Percentiles rank a stretch among this genome's conserved stretches.
Conservation (phyloP, 2,329 filamentous ascomycete species). For the Lasiodiplodia sp. region DNA sequence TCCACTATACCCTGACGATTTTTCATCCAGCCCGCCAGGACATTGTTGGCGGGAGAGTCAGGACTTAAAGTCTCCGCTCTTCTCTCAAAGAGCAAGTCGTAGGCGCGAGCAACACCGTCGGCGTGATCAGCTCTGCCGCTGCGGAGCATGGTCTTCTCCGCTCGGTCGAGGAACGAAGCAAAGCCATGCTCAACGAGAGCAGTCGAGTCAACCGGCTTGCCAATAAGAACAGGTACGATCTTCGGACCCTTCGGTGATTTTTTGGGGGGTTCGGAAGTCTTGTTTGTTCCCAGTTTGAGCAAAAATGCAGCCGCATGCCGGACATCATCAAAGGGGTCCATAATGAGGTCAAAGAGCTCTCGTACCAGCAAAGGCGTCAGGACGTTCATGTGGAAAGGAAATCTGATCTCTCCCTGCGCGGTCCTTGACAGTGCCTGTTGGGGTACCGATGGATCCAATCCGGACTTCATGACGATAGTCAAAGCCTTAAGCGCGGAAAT, state of each 20-base stretch:
- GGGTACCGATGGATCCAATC: conserved; percentile 63
- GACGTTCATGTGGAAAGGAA: conserved; percentile 58
- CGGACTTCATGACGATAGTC: conserved; percentile 70
- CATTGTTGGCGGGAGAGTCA: background rate
- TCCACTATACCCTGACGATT: conserved; percentile 57
- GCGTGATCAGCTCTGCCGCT: conserved; percentile 91
- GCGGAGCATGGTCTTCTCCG: conserved; percentile 65
- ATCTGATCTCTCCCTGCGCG: conserved; percentile 57
- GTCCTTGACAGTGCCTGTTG: conserved; percentile 52
- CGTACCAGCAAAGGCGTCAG: conserved; percentile 58
- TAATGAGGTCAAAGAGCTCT: conserved; percentile 76
- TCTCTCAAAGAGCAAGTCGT: conserved; percentile 68
- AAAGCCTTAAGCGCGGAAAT: conserved; percentile 79
- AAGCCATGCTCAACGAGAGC: conserved; percentile 29
- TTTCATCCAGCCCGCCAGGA: conserved; percentile 17
- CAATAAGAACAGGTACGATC: conserved; percentile 2
- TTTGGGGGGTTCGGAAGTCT: background rate
- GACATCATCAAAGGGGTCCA: conserved; percentile 95
- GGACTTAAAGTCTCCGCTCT: background rate
- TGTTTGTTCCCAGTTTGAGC: conserved; percentile 43
- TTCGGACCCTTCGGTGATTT: background rate
- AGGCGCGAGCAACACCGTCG: conserved; percentile 83
- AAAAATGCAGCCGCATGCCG: conserved; percentile 62
- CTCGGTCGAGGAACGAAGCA: conserved; percentile 42
- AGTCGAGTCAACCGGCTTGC: background rate